Evolutionary conservation across 352 stramenopile species (phyloP), one percentile per base, ranked within the genome.

Genomic region (Globisporangium megalacanthum): DNA sequence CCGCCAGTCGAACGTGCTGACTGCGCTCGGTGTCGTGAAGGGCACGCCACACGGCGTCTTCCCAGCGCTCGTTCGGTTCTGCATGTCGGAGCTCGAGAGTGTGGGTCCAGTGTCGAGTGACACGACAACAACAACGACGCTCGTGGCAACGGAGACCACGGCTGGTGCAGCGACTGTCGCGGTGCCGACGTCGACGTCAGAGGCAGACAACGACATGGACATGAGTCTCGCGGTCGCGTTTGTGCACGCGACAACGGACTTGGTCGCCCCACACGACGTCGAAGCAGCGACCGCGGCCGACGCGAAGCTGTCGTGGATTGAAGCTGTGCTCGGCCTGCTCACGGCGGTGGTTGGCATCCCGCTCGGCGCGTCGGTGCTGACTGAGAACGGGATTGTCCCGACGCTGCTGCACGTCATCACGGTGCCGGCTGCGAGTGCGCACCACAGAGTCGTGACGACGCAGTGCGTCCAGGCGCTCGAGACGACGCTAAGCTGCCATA

Each of bases 141-240:
- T 29, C 25, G 25, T 29, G 25, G 25, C 25, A 29, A 29, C 25
- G 25, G 25, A 29, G 25, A 29, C 25, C 1, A 4, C 25, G 4
- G 25, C 25, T 29, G 25, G 25, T 29, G 25, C 25, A 29, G 25
- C 25, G 25, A 29, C 25, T 29, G 25, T 29, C 25, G 25, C 25
- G 25, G 25, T 29, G 25, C 25, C 25, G 25, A 29, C 25, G 14
- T 47, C 51, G 41, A 53, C 19, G 11, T 41, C 39, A 25, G 54
- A 66, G 42, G 31, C 52, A 42, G 62, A 29, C 33, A 47, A 14
- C 41, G 86, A 95, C 59, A 94, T 95, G 83, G 86, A 95, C 41
- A 95, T 95, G 86, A 89, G 72, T 20, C 54, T 95, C 8, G 86
- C 86, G 17, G 81, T 95, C 36, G 86, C 86, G 7, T 95, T 95